Evolutionary conservation across 495 filamentous ascomycete genomes (phyloP).

Genomic region (Lepidopterella palustris): DNA sequence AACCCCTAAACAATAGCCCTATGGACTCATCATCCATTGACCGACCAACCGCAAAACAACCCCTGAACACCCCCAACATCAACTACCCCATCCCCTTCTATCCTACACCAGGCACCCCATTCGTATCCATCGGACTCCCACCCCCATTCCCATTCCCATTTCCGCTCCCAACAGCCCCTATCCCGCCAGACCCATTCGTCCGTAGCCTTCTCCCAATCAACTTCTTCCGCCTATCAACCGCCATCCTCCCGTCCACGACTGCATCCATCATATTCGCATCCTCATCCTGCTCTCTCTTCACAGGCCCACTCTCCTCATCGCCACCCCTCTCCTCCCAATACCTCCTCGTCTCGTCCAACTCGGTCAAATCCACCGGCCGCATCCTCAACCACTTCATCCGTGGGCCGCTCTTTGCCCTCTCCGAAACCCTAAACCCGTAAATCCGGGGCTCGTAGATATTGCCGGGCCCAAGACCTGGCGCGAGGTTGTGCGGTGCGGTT

Average conservation of each 20-base stretch:
- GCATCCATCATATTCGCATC: constrained; percentile 48
- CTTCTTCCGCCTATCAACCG: constrained; percentile 27
- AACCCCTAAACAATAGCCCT: no score
- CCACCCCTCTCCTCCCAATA: constrained; percentile 36
- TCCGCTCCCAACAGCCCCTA: neutral
- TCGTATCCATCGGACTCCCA: constrained; percentile 36
- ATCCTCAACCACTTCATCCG: constrained; percentile 94
- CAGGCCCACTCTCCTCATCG: constrained; percentile 36
- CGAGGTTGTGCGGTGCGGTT: constrained; percentile 71
- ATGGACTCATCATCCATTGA: no score
- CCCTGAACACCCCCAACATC: neutral
- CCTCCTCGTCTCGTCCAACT: constrained; percentile 70
- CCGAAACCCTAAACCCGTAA: constrained; percentile 91
- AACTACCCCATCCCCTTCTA: neutral
- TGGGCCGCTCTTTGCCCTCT: constrained; percentile 77
- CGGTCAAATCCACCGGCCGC: constrained; percentile 68
- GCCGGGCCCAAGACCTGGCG: constrained; percentile 73
- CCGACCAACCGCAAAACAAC: neutral
- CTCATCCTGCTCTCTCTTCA: no score
- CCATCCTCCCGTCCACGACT: constrained; percentile 22
- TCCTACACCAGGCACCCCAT: constrained; percentile 1
- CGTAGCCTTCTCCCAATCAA: constrained; percentile 25
- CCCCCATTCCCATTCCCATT: constrained; percentile 10
- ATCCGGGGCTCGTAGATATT: constrained; percentile 92
- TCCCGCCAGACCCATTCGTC: constrained; percentile 12